phyloP scores from a whole-genome alignment of 345 rosid species.

The Salix purpurea region DNA sequence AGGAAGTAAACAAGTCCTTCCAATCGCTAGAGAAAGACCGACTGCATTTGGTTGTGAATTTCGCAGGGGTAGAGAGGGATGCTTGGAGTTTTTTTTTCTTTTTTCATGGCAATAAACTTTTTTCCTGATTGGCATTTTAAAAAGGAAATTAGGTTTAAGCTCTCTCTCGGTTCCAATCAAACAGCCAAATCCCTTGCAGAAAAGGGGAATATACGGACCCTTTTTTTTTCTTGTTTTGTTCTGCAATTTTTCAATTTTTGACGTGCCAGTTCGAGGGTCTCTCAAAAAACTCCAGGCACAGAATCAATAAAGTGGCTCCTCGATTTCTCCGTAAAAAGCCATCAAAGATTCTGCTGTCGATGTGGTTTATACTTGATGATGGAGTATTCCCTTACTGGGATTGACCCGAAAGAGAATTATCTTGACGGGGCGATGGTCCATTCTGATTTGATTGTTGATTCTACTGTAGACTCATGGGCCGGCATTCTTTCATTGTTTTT shows the following conservation, averaged over 20 bases:
- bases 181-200: neutral
- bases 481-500: no score
- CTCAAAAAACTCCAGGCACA: neutral
- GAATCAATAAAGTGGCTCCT: neutral
- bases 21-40: no score
- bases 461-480: no score
- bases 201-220: neutral
- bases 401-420: no score
- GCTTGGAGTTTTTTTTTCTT: no score
- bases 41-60: no score
- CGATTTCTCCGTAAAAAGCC: neutral
- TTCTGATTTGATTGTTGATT: no score
- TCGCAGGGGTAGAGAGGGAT: no score
- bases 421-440: no score
- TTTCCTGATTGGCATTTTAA: neutral
- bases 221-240: neutral
- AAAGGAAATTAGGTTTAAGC: neutral
- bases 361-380: neutral
- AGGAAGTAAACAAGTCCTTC: rapidly evolving
- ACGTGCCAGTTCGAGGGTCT: neutral
- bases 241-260: neutral
- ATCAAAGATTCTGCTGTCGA: neutral
- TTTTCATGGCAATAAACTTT: no score
- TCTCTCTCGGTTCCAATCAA: neutral
- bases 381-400: no score